Evolutionary conservation across 2,329 filamentous ascomycete species (phyloP).

Genomic region (Sordariomycetes sp.): DNA sequence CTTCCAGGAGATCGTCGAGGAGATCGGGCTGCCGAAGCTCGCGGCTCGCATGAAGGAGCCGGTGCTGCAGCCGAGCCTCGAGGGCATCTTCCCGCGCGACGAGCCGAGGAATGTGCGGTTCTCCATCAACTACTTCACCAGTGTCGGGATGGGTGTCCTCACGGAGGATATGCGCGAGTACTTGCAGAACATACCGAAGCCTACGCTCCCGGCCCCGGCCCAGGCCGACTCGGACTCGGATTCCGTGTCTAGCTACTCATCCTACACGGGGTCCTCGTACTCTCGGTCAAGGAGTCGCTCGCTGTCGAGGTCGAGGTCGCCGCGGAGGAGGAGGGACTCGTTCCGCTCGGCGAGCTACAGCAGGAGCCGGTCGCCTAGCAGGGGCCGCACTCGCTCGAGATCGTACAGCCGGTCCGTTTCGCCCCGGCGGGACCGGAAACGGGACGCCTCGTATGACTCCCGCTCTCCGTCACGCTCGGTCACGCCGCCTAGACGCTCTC

Average conservation of each 20-base stretch:
- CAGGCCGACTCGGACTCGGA: constrained; percentile 52
- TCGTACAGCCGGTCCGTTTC: constrained; percentile 24
- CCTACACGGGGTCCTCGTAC: constrained; percentile 55
- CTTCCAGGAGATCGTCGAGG: constrained; percentile 84
- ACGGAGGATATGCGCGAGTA: constrained; percentile 93
- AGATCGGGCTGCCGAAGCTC: constrained; percentile 73
- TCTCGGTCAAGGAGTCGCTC: constrained; percentile 33
- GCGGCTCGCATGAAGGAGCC: constrained; percentile 70
- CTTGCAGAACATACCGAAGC: constrained; percentile 82
- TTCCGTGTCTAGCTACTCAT: constrained; percentile 70
- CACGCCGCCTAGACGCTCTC: constrained; percentile 2
- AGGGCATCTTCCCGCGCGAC: constrained; percentile 82
- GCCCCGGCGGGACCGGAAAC: constrained; percentile 4
- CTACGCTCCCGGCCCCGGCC: constrained; percentile 58
- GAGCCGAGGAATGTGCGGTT: constrained; percentile 86
- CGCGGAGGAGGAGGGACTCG: constrained; percentile 4
- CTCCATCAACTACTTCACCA: constrained; percentile 99
- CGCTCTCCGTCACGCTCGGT: constrained; percentile 1
- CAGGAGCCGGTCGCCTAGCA: constrained; percentile 17
- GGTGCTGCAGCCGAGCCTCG: constrained; percentile 63
- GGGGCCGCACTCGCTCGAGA: constrained; percentile 25
- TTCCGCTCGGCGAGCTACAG: constrained; percentile 11
- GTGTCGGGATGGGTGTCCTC: constrained; percentile 87
- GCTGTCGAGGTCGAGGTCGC: constrained; percentile 14
- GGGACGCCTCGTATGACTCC: constrained; percentile 6